phyloP scores from a whole-genome alignment of 78 protist species.

The Planoprotostelium fungivorum region DNA sequence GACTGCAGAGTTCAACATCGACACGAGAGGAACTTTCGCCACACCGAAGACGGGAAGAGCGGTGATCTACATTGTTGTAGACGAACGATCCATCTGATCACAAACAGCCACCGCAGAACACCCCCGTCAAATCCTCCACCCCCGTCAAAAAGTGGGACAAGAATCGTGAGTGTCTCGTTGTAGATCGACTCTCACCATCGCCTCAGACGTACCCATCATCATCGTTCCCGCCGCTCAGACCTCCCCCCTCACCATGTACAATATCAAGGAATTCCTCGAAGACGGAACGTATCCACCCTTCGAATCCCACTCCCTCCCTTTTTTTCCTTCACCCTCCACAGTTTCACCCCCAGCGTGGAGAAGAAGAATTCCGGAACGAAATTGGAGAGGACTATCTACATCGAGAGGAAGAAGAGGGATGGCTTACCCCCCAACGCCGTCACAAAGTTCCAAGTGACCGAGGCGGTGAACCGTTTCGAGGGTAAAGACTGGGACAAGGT shows the following conservation, averaged over 20 bases:
- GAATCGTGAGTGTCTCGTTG: no score
- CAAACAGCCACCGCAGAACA: no score
- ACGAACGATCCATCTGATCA: no score
- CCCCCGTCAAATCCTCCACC: no score
- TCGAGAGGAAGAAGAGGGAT: not conserved
- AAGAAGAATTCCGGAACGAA: not conserved
- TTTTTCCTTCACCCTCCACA: not conserved
- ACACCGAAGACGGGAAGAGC: no score
- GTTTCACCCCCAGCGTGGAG: not conserved
- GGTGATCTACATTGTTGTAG: no score
- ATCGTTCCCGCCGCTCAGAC: not conserved
- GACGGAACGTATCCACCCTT: not conserved
- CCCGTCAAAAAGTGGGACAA: no score
- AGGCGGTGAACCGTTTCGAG: not conserved
- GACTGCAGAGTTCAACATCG: no score
- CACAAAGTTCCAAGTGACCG: not conserved
- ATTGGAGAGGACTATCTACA: not conserved
- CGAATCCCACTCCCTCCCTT: no score
- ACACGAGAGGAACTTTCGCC: no score
- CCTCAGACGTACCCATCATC: no score
- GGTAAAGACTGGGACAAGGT: not conserved
- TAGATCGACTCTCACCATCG: no score
- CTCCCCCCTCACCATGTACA: not conserved
- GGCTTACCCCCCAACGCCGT: not conserved
- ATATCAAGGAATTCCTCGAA: not conserved